These are phyloP conservation scores for Vigna unguiculata DNA, from an alignment of 306 rosid genomes.

Conservation along the genomic window DNA sequence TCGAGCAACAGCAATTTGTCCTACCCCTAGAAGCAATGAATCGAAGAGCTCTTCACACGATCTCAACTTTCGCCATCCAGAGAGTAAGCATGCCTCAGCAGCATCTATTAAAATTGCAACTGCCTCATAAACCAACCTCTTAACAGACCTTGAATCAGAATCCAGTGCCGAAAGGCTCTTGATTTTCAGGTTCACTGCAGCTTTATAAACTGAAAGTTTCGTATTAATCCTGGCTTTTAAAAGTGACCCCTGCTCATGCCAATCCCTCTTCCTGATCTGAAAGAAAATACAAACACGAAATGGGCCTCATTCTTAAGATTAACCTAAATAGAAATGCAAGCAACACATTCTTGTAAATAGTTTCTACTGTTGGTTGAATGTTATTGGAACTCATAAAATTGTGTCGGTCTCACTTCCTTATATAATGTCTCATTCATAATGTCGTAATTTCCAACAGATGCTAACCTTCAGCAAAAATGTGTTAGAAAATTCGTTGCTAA, in stretches of 20 bases:
- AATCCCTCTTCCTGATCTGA: constrained; percentile 96
- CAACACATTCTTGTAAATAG: neutral
- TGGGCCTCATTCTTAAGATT: constrained; percentile 32
- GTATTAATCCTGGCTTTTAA: constrained; percentile 86
- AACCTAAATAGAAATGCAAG: constrained; percentile 17
- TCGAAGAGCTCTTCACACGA: constrained; percentile 88
- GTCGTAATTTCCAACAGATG: neutral
- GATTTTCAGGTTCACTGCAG: constrained; percentile 72
- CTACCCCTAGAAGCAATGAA: constrained; percentile 80
- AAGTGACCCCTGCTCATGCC: constrained; percentile 92
- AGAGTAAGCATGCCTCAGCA: constrained; percentile 91
- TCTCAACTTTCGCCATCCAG: constrained; percentile 92
- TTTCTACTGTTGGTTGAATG: neutral
- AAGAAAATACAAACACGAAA: constrained; percentile 41
- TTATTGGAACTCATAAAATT: neutral
- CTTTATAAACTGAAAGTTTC: constrained; percentile 78
- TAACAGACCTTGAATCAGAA: constrained; percentile 77
- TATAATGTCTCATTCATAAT: neutral
- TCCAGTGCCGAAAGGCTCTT: constrained; percentile 74
- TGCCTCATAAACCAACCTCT: constrained; percentile 88
- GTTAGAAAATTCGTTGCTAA: neutral
- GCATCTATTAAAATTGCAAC: constrained; percentile 94
- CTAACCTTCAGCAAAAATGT: neutral
- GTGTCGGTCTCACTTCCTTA: neutral
- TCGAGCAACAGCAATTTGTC: constrained; percentile 80